Evolutionary conservation across 495 filamentous ascomycete species (phyloP).

Genomic region (Talaromyces liani): DNA sequence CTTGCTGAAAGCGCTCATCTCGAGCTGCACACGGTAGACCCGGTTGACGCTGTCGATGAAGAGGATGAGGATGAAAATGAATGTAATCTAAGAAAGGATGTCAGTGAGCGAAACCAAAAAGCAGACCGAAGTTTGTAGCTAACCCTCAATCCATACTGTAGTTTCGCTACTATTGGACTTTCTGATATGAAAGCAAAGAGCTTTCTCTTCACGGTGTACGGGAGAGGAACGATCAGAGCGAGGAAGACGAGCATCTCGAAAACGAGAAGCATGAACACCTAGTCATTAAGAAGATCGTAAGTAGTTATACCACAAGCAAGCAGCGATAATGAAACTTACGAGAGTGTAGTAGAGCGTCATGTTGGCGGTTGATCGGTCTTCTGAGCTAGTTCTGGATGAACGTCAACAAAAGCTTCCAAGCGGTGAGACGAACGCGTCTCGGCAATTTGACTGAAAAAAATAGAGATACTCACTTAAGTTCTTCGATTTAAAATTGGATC

Average conservation of each 20-base stretch:
- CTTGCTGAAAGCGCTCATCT: slow-evolving; percentile 57
- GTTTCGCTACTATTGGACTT: slow-evolving; percentile 69
- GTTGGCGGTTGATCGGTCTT: slow-evolving; percentile 27
- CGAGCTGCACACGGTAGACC: slow-evolving; percentile 91
- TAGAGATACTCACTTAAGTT: not conserved
- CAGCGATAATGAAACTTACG: slow-evolving; percentile 48
- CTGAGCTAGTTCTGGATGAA: not conserved
- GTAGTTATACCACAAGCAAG: slow-evolving; percentile 6
- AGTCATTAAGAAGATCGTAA: slow-evolving; percentile 4
- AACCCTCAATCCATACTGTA: slow-evolving; percentile 77
- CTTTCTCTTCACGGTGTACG: slow-evolving; percentile 77
- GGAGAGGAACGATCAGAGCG: slow-evolving; percentile 84
- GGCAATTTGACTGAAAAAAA: not conserved
- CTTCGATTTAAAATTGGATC: not conserved
- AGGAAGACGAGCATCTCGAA: slow-evolving; percentile 91
- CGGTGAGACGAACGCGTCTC: not conserved
- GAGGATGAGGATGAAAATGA: slow-evolving; percentile 95
- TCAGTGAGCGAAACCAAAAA: not conserved
- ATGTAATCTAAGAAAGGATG: slow-evolving; percentile 66
- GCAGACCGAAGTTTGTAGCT: slow-evolving; percentile 1
- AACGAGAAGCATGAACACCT: slow-evolving; percentile 93
- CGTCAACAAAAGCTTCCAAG: slow-evolving; percentile 7
- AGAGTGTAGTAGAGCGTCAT: slow-evolving; percentile 99
- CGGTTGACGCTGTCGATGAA: slow-evolving; percentile 99
- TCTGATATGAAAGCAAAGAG: slow-evolving; percentile 92